phyloP scores from a whole-genome alignment of 345 rosid genomes.

The Pistacia atlantica region DNA sequence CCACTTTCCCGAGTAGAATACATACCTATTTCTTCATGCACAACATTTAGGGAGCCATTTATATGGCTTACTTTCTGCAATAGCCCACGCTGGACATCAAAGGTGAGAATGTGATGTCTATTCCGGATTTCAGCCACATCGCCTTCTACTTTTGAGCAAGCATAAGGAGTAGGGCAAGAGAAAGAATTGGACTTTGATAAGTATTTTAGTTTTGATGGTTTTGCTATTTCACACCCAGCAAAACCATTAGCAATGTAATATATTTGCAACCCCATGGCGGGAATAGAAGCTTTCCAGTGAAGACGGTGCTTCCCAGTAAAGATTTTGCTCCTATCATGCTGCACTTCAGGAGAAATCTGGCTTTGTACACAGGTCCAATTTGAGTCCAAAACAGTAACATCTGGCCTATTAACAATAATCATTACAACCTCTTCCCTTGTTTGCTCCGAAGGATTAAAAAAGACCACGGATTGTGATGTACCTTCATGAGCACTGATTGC shows the following conservation, averaged over 20 bases:
- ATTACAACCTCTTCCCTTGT: constrained; percentile 79
- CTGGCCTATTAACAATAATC: constrained; percentile 70
- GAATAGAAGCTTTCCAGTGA: constrained; percentile 89
- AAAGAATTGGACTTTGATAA: constrained; percentile 48
- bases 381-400: constrained; percentile 76
- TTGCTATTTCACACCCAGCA: constrained; percentile 81
- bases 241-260: constrained; percentile 83
- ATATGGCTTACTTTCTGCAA: constrained; percentile 56
- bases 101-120: constrained; percentile 69
- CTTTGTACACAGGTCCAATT: constrained; percentile 92
- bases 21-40: constrained; percentile 78
- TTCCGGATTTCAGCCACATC: constrained; percentile 61
- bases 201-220: constrained; percentile 60
- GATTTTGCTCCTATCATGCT: constrained; percentile 63
- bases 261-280: constrained; percentile 87
- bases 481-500: constrained; percentile 69
- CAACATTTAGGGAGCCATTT: constrained; percentile 49
- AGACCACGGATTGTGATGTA: constrained; percentile 69
- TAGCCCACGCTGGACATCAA: constrained; percentile 66
- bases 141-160: constrained; percentile 68
- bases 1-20: constrained; percentile 82
- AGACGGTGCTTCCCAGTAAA: constrained; percentile 87
- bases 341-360: constrained; percentile 92
- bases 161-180: constrained; percentile 75
- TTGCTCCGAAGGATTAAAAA: constrained; percentile 92